These are phyloP conservation scores for Rutidosis leptorrhynchoides DNA, from an alignment of 129 eudicot genomes.

Conservation along the genomic window DNA sequence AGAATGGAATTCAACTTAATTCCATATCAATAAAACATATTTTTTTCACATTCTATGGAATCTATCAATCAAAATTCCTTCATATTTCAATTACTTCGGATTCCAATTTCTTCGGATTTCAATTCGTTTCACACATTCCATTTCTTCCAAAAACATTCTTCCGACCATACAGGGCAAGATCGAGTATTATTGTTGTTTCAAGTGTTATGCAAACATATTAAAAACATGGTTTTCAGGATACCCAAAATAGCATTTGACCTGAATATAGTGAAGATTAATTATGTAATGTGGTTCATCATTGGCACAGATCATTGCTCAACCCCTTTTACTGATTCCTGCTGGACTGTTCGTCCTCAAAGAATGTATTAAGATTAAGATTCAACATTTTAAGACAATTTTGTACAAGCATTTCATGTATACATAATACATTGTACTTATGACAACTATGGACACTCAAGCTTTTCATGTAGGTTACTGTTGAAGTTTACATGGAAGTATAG, in stretches of 20 bases:
- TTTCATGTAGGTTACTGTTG: slow-evolving; percentile 5
- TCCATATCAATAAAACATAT: too few species aligned
- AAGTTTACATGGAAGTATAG: slow-evolving; percentile 11
- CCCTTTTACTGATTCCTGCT: too few species aligned
- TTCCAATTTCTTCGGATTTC: too few species aligned
- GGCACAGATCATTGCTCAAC: not conserved
- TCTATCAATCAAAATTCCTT: too few species aligned
- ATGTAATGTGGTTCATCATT: not conserved
- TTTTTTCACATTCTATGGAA: too few species aligned
- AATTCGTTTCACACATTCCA: too few species aligned
- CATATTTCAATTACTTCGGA: too few species aligned
- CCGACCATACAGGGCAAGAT: too few species aligned
- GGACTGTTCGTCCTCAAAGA: too few species aligned
- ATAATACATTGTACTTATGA: not conserved
- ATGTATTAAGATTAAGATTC: not conserved
- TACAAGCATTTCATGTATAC: not conserved
- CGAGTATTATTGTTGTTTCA: too few species aligned
- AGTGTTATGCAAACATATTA: not conserved
- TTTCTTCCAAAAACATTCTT: too few species aligned
- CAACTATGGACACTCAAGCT: not conserved
- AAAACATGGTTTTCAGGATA: not conserved
- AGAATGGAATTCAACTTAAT: too few species aligned
- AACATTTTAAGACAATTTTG: not conserved
- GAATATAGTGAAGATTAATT: not conserved
- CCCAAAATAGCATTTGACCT: not conserved